Percentiles rank a stretch among this genome's conserved stretches.
These are phyloP conservation scores for Vaucheria bursata DNA, from an alignment of 352 stramenopile species.

Conservation along the genomic window DNA sequence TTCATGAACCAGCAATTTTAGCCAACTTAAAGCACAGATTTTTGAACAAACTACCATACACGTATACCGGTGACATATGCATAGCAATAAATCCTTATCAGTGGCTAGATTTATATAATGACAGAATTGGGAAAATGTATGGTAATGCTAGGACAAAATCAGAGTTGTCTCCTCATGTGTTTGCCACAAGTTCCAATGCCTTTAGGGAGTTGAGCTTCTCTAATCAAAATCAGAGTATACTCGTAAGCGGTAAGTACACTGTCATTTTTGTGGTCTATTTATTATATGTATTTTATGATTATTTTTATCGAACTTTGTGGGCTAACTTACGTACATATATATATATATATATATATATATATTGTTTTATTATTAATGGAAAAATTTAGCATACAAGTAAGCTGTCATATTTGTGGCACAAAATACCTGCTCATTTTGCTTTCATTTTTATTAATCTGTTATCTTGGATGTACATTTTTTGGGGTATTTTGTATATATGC, in stretches of 20 bases:
- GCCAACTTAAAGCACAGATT: conserved; percentile 77
- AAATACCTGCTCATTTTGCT: too few species aligned
- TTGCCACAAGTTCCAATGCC: conserved; percentile 70
- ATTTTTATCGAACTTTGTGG: too few species aligned
- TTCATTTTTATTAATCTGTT: too few species aligned
- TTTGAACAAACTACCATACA: conserved; percentile 78
- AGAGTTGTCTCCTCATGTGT: conserved; percentile 74
- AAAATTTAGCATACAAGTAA: too few species aligned
- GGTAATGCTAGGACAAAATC: conserved; percentile 62
- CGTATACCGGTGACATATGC: conserved; percentile 87
- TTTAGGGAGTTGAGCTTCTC: conserved; percentile 46
- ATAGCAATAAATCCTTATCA: conserved; percentile 92
- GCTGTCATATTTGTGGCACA: too few species aligned
- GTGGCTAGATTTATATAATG: conserved; percentile 59
- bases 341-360: too few species aligned
- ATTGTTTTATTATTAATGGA: too few species aligned
- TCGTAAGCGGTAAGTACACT: conserved; percentile 64
- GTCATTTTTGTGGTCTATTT: too few species aligned
- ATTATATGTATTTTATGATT: too few species aligned
- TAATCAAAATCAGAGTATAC: conserved; percentile 53
- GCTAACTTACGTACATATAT: too few species aligned
- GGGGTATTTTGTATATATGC: too few species aligned
- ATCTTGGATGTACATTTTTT: too few species aligned
- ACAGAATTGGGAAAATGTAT: conserved; percentile 61
- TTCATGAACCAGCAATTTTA: conserved; percentile 76